Percentiles rank a stretch among this genome's conserved stretches.
phyloP scores from a whole-genome alignment of 164 flowering plant species.

The Kingdonia uniflora region DNA sequence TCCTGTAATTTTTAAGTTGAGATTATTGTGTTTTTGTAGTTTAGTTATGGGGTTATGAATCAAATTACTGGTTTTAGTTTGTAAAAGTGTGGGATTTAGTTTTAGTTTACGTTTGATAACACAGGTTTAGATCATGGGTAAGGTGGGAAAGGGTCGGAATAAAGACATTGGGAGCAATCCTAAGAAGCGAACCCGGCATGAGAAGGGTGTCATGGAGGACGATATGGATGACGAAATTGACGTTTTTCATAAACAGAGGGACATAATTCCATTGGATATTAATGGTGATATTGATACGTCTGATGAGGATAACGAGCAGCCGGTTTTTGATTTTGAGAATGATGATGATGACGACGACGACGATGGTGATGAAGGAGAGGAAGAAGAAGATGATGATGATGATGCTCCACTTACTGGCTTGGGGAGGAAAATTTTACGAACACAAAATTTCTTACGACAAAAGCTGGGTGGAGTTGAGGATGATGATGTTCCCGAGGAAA shows the following conservation, averaged over 20 bases:
- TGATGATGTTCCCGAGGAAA: constrained; percentile 46
- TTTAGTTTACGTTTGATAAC: no score
- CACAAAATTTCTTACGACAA: constrained; percentile 38
- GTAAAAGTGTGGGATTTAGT: no score
- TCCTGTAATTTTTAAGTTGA: no score
- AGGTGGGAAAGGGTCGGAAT: constrained; percentile 27
- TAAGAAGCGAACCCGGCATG: constrained; percentile 17
- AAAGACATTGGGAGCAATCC: constrained; percentile 15
- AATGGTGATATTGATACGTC: constrained; percentile 45
- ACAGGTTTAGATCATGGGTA: constrained; percentile 18
- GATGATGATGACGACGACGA: constrained; percentile 6
- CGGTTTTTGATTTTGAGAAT: constrained; percentile 67
- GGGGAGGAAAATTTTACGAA: constrained; percentile 50
- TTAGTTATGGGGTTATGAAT: no score
- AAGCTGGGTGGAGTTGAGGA: constrained; percentile 75
- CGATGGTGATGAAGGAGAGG: constrained; percentile 14
- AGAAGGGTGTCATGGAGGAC: constrained; percentile 16
- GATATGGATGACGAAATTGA: constrained; percentile 75
- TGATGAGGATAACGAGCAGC: constrained; percentile 64
- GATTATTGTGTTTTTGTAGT: no score
- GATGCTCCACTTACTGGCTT: constrained; percentile 32
- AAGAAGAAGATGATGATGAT: constrained; percentile 33
- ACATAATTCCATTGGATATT: constrained; percentile 53
- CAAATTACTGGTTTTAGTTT: no score
- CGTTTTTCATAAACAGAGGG: constrained; percentile 79